These are phyloP conservation scores for Cryptococcus depauperatus DNA, from an alignment of 1,284 basidiomycete species.

Conservation along the genomic window DNA sequence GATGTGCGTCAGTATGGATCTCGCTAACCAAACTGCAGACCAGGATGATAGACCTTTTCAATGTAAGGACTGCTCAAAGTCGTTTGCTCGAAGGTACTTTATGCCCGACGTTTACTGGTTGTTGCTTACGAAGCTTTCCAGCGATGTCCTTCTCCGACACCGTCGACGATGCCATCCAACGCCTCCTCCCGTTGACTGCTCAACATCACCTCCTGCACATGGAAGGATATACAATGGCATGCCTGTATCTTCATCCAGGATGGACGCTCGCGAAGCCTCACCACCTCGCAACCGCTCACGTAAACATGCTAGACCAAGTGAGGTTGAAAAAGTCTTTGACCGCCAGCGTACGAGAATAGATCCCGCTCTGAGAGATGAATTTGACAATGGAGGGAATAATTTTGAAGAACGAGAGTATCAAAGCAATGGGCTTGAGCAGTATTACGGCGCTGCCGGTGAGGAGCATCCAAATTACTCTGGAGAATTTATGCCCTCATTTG, in stretches of 20 bases:
- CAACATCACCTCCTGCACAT: constrained; percentile 32
- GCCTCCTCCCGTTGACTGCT: constrained; percentile 35
- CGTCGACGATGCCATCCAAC: constrained; percentile 44
- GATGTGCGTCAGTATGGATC: not conserved
- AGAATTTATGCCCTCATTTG: constrained; percentile 37
- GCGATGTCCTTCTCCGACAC: constrained; percentile 46
- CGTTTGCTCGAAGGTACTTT: constrained; percentile 44
- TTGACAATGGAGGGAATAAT: constrained; percentile 20
- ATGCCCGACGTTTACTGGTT: not conserved
- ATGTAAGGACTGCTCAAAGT: constrained; percentile 44
- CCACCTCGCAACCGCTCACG: constrained; percentile 17
- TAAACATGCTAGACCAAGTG: constrained; percentile 24
- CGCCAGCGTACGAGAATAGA: constrained; percentile 8
- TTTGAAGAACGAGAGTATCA: constrained; percentile 16
- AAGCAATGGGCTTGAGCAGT: constrained; percentile 22
- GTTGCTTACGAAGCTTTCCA: constrained; percentile 11
- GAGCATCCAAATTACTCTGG: constrained; percentile 28
- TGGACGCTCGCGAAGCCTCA: constrained; percentile 31
- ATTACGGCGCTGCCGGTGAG: constrained; percentile 14
- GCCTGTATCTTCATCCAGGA: constrained; percentile 38
- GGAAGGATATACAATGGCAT: constrained; percentile 33
- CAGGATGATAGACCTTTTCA: constrained; percentile 44
- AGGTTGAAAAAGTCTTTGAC: constrained; percentile 9
- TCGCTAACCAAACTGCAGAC: constrained; percentile 21
- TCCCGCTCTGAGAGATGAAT: constrained; percentile 8